Evolutionary conservation across 2,329 filamentous ascomycete species (phyloP).

Genomic region (Sclerotinia spermophila): DNA sequence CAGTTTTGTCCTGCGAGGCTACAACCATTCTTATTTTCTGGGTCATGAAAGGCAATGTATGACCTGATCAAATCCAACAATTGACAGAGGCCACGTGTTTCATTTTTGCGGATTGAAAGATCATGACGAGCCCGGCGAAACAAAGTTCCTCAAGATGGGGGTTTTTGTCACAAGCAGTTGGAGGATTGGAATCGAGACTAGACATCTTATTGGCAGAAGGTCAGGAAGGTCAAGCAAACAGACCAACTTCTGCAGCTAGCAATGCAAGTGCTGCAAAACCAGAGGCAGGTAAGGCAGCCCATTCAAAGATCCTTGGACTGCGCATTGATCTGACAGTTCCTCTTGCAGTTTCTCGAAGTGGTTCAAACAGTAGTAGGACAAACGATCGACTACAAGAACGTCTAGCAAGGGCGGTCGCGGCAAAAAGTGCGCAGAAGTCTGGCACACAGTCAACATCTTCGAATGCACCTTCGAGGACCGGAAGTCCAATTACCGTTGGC

Average conservation of each 20-base stretch:
- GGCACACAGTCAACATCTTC: slow-evolving; percentile 49
- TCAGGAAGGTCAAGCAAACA: slow-evolving; percentile 44
- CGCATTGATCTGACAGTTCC: not conserved
- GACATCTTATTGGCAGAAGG: slow-evolving; percentile 88
- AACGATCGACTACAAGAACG: slow-evolving; percentile 87
- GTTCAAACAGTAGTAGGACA: slow-evolving; percentile 58
- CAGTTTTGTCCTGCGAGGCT: not conserved
- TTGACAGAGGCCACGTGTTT: slow-evolving; percentile 6
- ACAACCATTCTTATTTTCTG: not conserved
- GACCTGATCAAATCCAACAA: slow-evolving; percentile 23
- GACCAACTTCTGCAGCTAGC: slow-evolving; percentile 39
- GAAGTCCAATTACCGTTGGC: slow-evolving; percentile 48
- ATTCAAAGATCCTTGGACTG: slow-evolving; percentile 19
- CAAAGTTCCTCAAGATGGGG: slow-evolving; percentile 66
- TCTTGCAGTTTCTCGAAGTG: slow-evolving; percentile 55
- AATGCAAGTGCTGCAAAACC: slow-evolving; percentile 38
- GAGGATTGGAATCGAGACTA: slow-evolving; percentile 86
- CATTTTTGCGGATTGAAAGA: not conserved
- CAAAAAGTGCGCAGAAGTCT: slow-evolving; percentile 53
- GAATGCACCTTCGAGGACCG: slow-evolving; percentile 46
- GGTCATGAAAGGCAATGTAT: slow-evolving; percentile 21
- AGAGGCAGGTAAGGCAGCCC: slow-evolving; percentile 37
- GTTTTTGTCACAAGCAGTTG: slow-evolving; percentile 85
- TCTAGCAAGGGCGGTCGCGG: slow-evolving; percentile 80
- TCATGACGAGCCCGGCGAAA: slow-evolving; percentile 37